phyloP scores from a whole-genome alignment of 2,329 filamentous ascomycete species.

The Calonectria pseudoturangicola region DNA sequence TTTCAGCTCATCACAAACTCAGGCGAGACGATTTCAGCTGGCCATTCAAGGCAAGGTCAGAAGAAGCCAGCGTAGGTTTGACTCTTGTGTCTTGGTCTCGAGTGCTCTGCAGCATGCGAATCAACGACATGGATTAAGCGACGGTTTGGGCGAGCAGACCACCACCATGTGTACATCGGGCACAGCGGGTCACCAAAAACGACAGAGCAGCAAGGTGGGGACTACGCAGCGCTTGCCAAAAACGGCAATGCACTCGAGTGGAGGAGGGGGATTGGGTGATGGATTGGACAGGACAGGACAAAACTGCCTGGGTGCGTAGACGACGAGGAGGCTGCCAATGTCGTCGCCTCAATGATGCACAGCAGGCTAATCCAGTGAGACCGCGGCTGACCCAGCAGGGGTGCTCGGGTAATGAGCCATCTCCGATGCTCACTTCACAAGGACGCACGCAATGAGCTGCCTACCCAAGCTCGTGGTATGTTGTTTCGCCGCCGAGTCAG shows the following conservation, averaged over 20 bases:
- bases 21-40: constrained; percentile 20
- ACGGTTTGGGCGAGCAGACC: constrained; percentile 45
- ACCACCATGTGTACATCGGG: constrained; percentile 44
- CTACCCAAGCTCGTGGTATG: constrained; percentile 17
- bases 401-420: constrained; percentile 29
- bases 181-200: constrained; percentile 53
- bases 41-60: constrained; percentile 37
- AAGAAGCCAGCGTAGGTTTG: constrained; percentile 34
- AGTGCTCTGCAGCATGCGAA: constrained; percentile 48
- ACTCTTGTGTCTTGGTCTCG: constrained; percentile 37
- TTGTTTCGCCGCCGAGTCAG: constrained; percentile 8
- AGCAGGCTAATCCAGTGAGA: constrained; percentile 29
- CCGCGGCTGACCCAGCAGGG: constrained; percentile 28
- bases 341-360: constrained; percentile 35
- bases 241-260: constrained; percentile 41
- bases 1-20: background rate
- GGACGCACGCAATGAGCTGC: constrained; percentile 20
- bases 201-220: constrained; percentile 44
- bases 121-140: constrained; percentile 54
- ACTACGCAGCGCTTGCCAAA: constrained; percentile 47
- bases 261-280: constrained; percentile 40
- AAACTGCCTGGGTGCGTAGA: constrained; percentile 17
- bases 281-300: constrained; percentile 38
- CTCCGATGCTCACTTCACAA: constrained; percentile 23
- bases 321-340: constrained; percentile 30